Percentiles rank a stretch among this genome's conserved stretches.
Conservation (phyloP, 2,329 filamentous ascomycete genomes). For the Colletotrichum agaves region DNA sequence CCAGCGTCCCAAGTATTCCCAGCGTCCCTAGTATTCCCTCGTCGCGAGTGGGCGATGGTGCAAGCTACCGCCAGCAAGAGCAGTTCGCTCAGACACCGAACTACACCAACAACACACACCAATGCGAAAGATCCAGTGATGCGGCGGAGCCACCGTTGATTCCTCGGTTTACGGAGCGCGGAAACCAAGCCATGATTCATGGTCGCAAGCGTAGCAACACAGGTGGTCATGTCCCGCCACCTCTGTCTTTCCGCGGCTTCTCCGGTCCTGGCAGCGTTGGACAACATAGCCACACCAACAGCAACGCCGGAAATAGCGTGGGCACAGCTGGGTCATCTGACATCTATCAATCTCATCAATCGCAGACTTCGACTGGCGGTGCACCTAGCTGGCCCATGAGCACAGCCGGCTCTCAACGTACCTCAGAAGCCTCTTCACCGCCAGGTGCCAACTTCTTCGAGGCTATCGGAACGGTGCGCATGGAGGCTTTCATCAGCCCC, state of each 20-base stretch:
- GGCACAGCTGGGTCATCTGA: conserved; percentile 71
- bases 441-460: conserved; percentile 77
- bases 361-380: conserved; percentile 51
- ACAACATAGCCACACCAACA: conserved; percentile 61
- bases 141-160: conserved; percentile 78
- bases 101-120: conserved; percentile 47
- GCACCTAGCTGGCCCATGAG: conserved; percentile 56
- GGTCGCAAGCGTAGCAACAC: conserved; percentile 91
- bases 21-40: conserved; percentile 52
- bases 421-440: conserved; percentile 65
- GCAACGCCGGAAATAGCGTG: conserved; percentile 67
- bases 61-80: conserved; percentile 53
- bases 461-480: conserved; percentile 88
- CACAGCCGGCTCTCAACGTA: conserved; percentile 59
- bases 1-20: conserved; percentile 58
- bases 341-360: conserved; percentile 65
- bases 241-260: conserved; percentile 82
- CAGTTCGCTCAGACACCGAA: conserved; percentile 48
- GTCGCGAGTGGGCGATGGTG: conserved; percentile 49
- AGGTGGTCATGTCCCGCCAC: conserved; percentile 76
- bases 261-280: conserved; percentile 64
- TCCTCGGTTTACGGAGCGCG: conserved; percentile 73
- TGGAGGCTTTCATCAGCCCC: conserved; percentile 93
- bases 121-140: conserved; percentile 64
- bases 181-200: conserved; percentile 64